These are phyloP conservation scores for Phytophthora sp. DNA, from an alignment of 352 stramenopile species.

Conservation along the genomic window DNA sequence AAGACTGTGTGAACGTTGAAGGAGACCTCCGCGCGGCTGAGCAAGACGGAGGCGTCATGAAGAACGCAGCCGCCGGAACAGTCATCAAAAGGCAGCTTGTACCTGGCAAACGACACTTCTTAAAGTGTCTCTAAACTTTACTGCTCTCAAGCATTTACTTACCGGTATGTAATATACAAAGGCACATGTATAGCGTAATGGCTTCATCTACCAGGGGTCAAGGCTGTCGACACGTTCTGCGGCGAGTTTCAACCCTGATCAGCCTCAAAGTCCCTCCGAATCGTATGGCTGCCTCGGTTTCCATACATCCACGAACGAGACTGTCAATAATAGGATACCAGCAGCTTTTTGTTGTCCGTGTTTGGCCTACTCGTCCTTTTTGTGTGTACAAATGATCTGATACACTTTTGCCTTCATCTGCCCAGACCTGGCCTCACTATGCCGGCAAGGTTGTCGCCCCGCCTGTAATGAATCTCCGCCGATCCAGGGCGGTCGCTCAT, in stretches of 20 bases:
- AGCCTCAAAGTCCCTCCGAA: not conserved
- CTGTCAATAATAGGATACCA: no score
- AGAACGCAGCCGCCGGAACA: slow-evolving; percentile 5
- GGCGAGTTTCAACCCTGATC: not conserved
- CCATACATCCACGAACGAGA: slow-evolving; percentile 4
- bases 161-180: not conserved
- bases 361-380: slow-evolving; percentile 20
- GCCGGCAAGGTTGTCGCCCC: slow-evolving; percentile 17
- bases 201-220: no score
- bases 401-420: no score
- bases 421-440: slow-evolving; percentile 17
- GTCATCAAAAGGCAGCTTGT: not conserved
- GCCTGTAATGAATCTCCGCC: slow-evolving; percentile 9
- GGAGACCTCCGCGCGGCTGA: slow-evolving; percentile 12
- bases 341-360: slow-evolving; percentile 8
- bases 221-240: no score
- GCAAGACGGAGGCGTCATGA: not conserved
- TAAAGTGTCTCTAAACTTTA: no score
- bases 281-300: not conserved
- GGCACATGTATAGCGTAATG: not conserved
- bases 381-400: slow-evolving; percentile 18
- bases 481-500: slow-evolving; percentile 20
- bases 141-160: no score
- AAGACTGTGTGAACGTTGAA: no score
- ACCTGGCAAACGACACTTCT: no score